Evolutionary conservation across 495 filamentous ascomycete genomes (phyloP), one percentile per base, ranked within the genome.

Genomic region (Hypoxylon crocopeplum): DNA sequence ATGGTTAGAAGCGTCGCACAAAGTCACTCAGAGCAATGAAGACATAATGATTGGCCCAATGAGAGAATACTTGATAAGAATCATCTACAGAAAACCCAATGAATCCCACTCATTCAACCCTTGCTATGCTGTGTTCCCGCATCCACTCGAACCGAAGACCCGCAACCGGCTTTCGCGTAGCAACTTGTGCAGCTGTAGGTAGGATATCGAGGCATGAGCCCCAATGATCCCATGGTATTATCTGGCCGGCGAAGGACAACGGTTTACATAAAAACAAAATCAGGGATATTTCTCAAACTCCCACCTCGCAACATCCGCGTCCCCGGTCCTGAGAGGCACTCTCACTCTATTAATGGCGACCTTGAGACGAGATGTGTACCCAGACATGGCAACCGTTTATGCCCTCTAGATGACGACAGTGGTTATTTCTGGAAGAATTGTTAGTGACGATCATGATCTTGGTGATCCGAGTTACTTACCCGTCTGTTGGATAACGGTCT

Each of bases 401-500:
- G n/a, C n/a, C 22, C 11, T 47, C 27, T 50, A 54, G 56, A 60
- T 12, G 47, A 68, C 37, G 6, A 65, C 56, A 30, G 60, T 21
- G 49, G 17, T 50, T 53, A 68, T 48, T 45, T 68, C 61, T 64
- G 17, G 5, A 48, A 12, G 19, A 1, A 2, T 7, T 11, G 32
- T 22, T 37, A 37, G 44, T 59, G 13, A 20, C 17, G 6, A 12
- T 7, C 3, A 15, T 22, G 22, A 17, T 16, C 13, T 1, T 10
- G 12, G 19, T 12, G 24, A 15, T 20, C 0, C 3, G 2, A 33
- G 11, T 2, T 30, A 56, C 61, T 59, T 15, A 64, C 61, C 39
- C n/a, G 64, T 65, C 60, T 67, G 41, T 48, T 68, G 57, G 41
- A 72, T 73, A 36, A 78, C 39, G 22, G 69, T 53, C 53, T 73